Percentiles rank a stretch among this genome's conserved stretches.
Conservation (phyloP, 768 basidiomycete species). For the Pleurotus eryngii region DNA sequence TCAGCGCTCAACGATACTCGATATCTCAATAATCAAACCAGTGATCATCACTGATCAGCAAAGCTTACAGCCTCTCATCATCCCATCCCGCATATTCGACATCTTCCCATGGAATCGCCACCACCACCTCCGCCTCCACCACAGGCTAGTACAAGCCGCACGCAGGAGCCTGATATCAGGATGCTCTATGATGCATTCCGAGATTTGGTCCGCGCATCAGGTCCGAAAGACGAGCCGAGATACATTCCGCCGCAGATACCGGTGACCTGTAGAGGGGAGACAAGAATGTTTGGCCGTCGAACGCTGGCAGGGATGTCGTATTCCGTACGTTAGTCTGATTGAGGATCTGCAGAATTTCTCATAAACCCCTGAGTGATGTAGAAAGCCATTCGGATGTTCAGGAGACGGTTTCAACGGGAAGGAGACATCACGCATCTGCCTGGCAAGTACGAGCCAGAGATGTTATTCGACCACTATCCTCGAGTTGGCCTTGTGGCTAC, state of each 20-base stretch:
- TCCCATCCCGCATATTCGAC: too few relatives aligned
- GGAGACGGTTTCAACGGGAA: conserved; percentile 1
- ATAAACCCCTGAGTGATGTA: background rate
- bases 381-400: conserved; percentile 4
- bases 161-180: background rate
- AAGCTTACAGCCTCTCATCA: too few relatives aligned
- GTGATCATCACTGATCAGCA: too few relatives aligned
- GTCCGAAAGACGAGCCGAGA: background rate
- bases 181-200: conserved; percentile 5
- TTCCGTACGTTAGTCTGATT: background rate
- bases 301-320: background rate
- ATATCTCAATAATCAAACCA: too few relatives aligned
- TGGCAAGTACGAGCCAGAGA: conserved; percentile 5
- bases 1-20: too few relatives aligned
- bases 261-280: conserved; percentile 4
- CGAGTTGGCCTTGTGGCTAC: background rate
- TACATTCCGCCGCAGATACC: conserved; percentile 7
- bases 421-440: conserved; percentile 1
- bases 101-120: too few relatives aligned
- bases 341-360: background rate
- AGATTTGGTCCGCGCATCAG: background rate
- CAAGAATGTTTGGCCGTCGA: conserved; percentile 2
- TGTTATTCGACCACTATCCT: conserved; percentile 4
- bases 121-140: background rate
- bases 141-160: background rate